Evolutionary conservation across 305 asterid species (phyloP).

Genomic region (Withania somnifera): DNA sequence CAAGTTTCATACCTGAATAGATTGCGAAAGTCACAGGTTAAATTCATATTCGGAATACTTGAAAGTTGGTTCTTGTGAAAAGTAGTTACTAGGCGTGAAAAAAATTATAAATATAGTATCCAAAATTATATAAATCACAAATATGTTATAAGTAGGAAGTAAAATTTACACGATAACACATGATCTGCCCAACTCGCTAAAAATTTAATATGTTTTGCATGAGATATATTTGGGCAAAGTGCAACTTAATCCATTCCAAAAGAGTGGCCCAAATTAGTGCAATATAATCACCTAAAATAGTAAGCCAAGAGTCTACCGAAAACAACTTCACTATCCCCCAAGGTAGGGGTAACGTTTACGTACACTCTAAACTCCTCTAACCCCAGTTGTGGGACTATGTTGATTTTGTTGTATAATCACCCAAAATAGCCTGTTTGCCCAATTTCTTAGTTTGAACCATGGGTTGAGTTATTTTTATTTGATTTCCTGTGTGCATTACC

Average conservation of each 20-base stretch:
- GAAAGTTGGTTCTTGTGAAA: neutral
- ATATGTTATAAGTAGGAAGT: neutral
- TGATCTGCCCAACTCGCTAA: neutral
- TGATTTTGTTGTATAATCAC: too few species aligned
- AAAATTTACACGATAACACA: neutral
- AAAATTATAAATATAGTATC: neutral
- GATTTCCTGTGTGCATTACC: neutral
- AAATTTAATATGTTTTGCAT: neutral
- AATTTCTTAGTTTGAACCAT: neutral
- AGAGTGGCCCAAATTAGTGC: neutral
- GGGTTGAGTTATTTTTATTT: neutral
- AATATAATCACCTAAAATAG: neutral
- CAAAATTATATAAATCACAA: too few species aligned
- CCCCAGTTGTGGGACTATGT: too few species aligned
- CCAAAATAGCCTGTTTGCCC: neutral
- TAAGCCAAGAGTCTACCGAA: too few species aligned
- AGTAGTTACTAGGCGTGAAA: neutral
- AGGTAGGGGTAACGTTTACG: too few species aligned
- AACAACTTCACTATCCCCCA: too few species aligned
- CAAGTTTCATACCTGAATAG: slow-evolving; percentile 1
- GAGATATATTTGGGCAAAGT: neutral
- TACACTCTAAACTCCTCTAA: too few species aligned
- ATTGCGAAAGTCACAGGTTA: too few species aligned
- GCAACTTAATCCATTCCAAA: neutral
- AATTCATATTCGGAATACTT: neutral